These are phyloP conservation scores for Teratosphaeriaceae sp. DNA, from an alignment of 2,329 filamentous ascomycete genomes.

Conservation along the genomic window DNA sequence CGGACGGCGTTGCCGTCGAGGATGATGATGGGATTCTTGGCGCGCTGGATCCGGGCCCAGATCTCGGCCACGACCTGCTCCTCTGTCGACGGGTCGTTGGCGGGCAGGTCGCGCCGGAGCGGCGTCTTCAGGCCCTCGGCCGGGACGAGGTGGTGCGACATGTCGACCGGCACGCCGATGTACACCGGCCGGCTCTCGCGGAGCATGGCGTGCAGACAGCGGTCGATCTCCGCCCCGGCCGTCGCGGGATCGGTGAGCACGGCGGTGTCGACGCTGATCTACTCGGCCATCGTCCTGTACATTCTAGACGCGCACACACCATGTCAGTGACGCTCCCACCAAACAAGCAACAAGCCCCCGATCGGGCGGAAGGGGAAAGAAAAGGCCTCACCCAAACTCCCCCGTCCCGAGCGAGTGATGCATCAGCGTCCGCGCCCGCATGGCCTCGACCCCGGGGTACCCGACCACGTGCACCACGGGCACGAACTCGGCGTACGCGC, in stretches of 20 bases:
- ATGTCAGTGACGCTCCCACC: not conserved
- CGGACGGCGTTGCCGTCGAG: constrained; percentile 19
- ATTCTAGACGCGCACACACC: constrained; percentile 4
- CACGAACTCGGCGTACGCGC: constrained; percentile 66
- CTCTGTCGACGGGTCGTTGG: constrained; percentile 6
- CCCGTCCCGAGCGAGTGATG: constrained; percentile 25
- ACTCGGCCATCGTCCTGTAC: constrained; percentile 22
- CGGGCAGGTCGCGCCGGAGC: constrained; percentile 6
- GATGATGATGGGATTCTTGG: constrained; percentile 14
- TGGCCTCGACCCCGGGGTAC: constrained; percentile 31
- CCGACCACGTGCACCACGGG: constrained; percentile 59
- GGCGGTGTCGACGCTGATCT: constrained; percentile 21
- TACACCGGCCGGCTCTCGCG: constrained; percentile 20
- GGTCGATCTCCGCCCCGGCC: constrained; percentile 23
- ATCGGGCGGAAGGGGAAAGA: not conserved
- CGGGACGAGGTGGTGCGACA: constrained; percentile 11
- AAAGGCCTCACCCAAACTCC: constrained; percentile 12
- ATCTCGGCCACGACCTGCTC: constrained; percentile 6
- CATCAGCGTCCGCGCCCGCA: constrained; percentile 15
- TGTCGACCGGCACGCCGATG: constrained; percentile 21
- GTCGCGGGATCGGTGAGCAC: constrained; percentile 16
- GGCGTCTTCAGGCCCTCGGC: constrained; percentile 8
- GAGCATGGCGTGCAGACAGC: constrained; percentile 19
- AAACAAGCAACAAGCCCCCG: not conserved
- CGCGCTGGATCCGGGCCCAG: constrained; percentile 5